phyloP scores from a whole-genome alignment of 805 yeast genomes.

The Millerozyma miso region DNA sequence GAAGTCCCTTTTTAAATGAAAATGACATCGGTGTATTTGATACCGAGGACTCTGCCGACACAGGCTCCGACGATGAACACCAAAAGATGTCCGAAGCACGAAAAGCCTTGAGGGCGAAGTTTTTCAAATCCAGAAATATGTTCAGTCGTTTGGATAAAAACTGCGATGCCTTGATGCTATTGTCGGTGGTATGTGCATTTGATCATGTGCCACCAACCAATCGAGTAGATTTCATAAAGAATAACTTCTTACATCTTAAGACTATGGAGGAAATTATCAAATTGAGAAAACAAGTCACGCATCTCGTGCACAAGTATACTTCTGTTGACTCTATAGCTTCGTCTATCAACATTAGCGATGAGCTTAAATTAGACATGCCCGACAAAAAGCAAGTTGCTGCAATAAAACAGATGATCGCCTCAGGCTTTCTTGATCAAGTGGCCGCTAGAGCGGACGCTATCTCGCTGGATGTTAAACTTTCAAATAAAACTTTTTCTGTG shows the following conservation, averaged over 20 bases:
- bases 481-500: constrained; percentile 54
- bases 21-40: constrained; percentile 60
- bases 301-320: constrained; percentile 66
- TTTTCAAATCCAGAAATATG: constrained; percentile 51
- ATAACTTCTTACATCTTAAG: constrained; percentile 71
- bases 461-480: constrained; percentile 55
- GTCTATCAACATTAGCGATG: constrained; percentile 28
- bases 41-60: constrained; percentile 21
- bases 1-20: constrained; percentile 81
- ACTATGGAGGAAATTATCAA: constrained; percentile 81
- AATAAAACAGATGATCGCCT: constrained; percentile 84
- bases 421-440: constrained; percentile 90
- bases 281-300: constrained; percentile 72
- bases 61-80: constrained; percentile 35
- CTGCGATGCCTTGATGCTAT: constrained; percentile 69
- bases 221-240: constrained; percentile 43
- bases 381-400: constrained; percentile 64
- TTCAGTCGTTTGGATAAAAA: constrained; percentile 66
- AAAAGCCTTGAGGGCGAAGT: constrained; percentile 46
- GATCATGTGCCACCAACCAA: constrained; percentile 63
- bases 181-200: constrained; percentile 83
- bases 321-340: constrained; percentile 57
- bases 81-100: constrained; percentile 35
- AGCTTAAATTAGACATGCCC: constrained; percentile 63
- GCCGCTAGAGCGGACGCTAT: constrained; percentile 78